Evolutionary conservation across 2,329 filamentous ascomycete genomes (phyloP).

Genomic region (Ophiocordyceps australis): DNA sequence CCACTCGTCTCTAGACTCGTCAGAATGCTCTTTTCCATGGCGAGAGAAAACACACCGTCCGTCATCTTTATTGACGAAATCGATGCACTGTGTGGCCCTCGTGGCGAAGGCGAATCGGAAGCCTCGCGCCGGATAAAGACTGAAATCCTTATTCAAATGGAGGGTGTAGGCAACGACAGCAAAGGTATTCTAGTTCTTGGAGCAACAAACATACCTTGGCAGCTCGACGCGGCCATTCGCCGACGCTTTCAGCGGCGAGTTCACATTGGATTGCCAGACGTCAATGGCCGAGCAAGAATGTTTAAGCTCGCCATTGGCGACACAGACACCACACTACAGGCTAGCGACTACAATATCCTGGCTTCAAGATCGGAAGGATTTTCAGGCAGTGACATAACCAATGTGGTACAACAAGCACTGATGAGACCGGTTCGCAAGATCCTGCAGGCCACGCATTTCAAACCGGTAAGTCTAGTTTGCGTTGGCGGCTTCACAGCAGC

Average conservation of each 20-base stretch:
- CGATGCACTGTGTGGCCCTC: conserved; percentile 84
- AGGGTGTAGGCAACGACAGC: conserved; percentile 91
- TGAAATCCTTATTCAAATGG: conserved; percentile 96
- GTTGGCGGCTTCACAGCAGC: background rate
- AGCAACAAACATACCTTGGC: conserved; percentile 97
- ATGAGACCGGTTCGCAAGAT: conserved; percentile 98
- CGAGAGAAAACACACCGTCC: conserved; percentile 90
- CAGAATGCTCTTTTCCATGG: conserved; percentile 94
- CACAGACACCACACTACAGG: conserved; percentile 70
- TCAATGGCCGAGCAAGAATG: conserved; percentile 77
- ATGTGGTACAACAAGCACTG: conserved; percentile 85
- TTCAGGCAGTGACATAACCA: conserved; percentile 88
- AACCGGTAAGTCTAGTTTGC: conserved; percentile 47
- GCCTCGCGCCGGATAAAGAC: conserved; percentile 96
- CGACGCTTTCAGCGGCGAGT: conserved; percentile 91
- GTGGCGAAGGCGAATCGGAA: conserved; percentile 90
- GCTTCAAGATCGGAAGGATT: conserved; percentile 80
- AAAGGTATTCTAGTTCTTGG: conserved; percentile 87
- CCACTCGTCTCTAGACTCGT: conserved; percentile 45
- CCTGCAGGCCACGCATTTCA: conserved; percentile 94
- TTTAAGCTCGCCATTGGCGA: conserved; percentile 89
- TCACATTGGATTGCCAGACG: conserved; percentile 83
- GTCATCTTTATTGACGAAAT: conserved; percentile 99
- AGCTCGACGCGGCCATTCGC: conserved; percentile 88
- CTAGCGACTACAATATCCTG: conserved; percentile 62